Percentiles rank a stretch among this genome's conserved stretches.
These are phyloP conservation scores for Nannochloris sp. DNA, from an alignment of 139 green algal species.

Conservation along the genomic window DNA sequence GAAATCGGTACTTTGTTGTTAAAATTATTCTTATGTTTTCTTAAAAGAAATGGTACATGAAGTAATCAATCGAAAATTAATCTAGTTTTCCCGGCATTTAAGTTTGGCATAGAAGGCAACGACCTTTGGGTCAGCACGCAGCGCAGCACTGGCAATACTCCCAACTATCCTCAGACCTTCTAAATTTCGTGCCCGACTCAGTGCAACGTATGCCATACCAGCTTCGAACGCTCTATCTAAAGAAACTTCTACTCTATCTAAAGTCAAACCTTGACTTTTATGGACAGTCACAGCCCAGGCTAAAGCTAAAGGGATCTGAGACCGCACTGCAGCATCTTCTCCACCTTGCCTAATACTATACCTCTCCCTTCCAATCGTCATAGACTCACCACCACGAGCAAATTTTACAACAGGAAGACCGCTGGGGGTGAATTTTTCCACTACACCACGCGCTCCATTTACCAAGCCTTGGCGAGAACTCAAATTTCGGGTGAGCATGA, in stretches of 20 bases:
- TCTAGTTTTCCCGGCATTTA: too few species aligned
- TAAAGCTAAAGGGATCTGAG: slow-evolving; percentile 51
- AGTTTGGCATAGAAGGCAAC: slow-evolving; percentile 21
- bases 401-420: slow-evolving; percentile 22
- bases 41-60: background rate
- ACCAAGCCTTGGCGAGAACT: slow-evolving; percentile 37
- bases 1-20: background rate
- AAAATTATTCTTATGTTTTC: background rate
- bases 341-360: slow-evolving; percentile 27
- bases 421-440: slow-evolving; percentile 32
- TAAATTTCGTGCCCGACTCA: slow-evolving; percentile 40
- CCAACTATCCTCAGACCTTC: slow-evolving; percentile 35
- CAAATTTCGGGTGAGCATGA: slow-evolving; percentile 49
- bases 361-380: slow-evolving; percentile 27
- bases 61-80: background rate
- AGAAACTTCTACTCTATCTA: slow-evolving; percentile 47
- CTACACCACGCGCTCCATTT: slow-evolving; percentile 60
- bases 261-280: slow-evolving; percentile 66
- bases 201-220: slow-evolving; percentile 68
- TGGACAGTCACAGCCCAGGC: slow-evolving; percentile 65
- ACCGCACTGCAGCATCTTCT: slow-evolving; percentile 1
- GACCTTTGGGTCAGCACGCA: slow-evolving; percentile 30
- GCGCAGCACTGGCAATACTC: slow-evolving; percentile 15
- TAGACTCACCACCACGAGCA: slow-evolving; percentile 17
- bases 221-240: slow-evolving; percentile 50